These are phyloP conservation scores for Pezicula carpinea DNA, from an alignment of 2,329 filamentous ascomycete genomes.

Conservation along the genomic window DNA sequence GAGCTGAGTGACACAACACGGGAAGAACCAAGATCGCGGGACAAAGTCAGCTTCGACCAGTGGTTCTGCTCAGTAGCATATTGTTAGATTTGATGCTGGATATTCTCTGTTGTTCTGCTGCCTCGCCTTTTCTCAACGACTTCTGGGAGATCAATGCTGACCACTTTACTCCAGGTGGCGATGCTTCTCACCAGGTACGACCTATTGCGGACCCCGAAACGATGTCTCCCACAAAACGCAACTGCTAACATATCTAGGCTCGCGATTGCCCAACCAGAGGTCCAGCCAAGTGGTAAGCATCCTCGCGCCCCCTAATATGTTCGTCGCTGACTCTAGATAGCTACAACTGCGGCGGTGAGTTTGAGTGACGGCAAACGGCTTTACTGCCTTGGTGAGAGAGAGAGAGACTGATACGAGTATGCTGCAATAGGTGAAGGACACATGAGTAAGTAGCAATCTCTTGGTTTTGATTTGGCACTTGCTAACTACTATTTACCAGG, in stretches of 20 bases:
- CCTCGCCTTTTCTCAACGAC: too few relatives aligned
- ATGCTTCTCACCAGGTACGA: constrained; percentile 67
- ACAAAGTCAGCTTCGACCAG: too few relatives aligned
- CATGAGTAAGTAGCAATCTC: constrained; percentile 58
- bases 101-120: too few relatives aligned
- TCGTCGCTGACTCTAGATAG: constrained; percentile 35
- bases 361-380: constrained; percentile 28
- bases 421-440: constrained; percentile 56
- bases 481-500: constrained; percentile 40
- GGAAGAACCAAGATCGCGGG: too few relatives aligned
- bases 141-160: constrained; percentile 11
- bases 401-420: constrained; percentile 27
- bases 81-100: too few relatives aligned
- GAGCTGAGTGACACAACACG: too few relatives aligned
- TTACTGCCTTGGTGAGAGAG: constrained; percentile 9
- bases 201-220: constrained; percentile 24
- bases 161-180: constrained; percentile 53
- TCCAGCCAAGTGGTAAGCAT: constrained; percentile 71
- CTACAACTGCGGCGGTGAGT: constrained; percentile 74
- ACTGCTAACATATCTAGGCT: constrained; percentile 46
- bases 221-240: constrained; percentile 14
- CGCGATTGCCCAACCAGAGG: constrained; percentile 84
- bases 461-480: constrained; percentile 7
- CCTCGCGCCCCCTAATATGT: not conserved
- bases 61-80: too few relatives aligned